Base-by-base conservation (phyloP, 176 grass and related monocot species). In the Lolium perenne region DNA sequence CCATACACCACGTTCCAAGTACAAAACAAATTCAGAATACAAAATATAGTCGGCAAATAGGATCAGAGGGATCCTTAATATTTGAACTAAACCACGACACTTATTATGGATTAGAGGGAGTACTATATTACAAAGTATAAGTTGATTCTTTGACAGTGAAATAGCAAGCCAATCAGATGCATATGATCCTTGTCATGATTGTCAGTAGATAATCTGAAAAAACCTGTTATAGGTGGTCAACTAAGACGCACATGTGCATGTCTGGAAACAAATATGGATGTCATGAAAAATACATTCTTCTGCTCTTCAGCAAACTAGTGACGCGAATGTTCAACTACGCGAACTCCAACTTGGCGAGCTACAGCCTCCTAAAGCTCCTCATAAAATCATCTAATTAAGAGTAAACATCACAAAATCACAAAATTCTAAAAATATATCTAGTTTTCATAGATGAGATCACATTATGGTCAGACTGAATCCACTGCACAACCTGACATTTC, bases 61-160 rank as follows among this genome's bases (percentile, higher is more conserved):
- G 79, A 55, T 35, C 26, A 29, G 26, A 29, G 26, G 26, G 26
- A 29, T 29, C 26, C 26, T 29, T 29, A 29, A 29, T 29, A 29
- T 29, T 29, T 54, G 70, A 48, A 29, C 26, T 15, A 83, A 54
- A 29, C 26, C 26, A 29, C 26, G 26, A 29, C 26, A 29, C 26
- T 29, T 29, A 29, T 29, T 29, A 29, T 29, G 26, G 26, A 29
- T 29, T 29, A 29, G 26, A 29, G 26, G 26, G 26, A 29, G 26
- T 29, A 29, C 26, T 12, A 67, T 66, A 15, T 3, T 26, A 25
- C 60, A 70, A 76, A 49, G 56, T 59, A 83, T n/a, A 70, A 72
- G 71, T 41, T 18, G 45, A 56, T 14, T 69, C 21, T 63, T 86
- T 21, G 35, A 47, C 48, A 58, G 23, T 35, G 80, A 88, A 67